A percentile compares a stretch with the other conserved stretches of the same genome.
Conservation (phyloP, 768 basidiomycete species). For the Lentinus brumalis region DNA sequence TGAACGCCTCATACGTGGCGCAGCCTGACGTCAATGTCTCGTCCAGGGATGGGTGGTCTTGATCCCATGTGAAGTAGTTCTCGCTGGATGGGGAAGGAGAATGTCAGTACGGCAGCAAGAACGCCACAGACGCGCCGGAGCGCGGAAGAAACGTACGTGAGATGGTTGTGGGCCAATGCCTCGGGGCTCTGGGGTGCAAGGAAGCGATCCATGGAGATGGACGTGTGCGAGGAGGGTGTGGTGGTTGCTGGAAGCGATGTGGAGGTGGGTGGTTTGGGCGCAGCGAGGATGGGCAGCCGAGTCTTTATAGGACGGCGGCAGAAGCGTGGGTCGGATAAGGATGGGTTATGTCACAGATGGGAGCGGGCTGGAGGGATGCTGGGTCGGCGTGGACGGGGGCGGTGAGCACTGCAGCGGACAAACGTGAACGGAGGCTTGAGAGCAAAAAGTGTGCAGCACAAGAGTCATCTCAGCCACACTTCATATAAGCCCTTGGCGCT, state of each 20-base stretch:
- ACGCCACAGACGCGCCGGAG: background rate
- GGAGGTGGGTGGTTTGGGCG: background rate
- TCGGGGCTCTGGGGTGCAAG: conserved; percentile 75
- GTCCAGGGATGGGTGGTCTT: conserved; percentile 66
- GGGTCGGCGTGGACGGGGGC: background rate
- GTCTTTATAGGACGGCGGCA: conserved; percentile 3
- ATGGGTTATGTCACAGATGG: conserved; percentile 11
- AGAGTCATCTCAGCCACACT: conserved; percentile 22
- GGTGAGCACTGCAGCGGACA: conserved; percentile 5
- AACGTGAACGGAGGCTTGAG: conserved; percentile 9
- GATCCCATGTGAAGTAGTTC: conserved; percentile 70
- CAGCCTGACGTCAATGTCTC: conserved; percentile 76
- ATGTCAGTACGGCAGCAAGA: background rate
- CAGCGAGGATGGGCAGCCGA: background rate
- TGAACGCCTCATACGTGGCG: conserved; percentile 80
- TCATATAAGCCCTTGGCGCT: conserved; percentile 17
- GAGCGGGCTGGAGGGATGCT: background rate
- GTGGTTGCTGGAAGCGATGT: background rate
- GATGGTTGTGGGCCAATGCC: conserved; percentile 66
- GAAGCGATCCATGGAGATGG: conserved; percentile 61
- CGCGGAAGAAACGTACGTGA: conserved; percentile 51
- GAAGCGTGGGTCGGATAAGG: background rate
- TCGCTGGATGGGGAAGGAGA: conserved; percentile 46
- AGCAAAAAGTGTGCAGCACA: background rate
- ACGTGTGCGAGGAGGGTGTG: background rate